Evolutionary conservation across 2,329 filamentous ascomycete genomes (phyloP), one percentile per base, ranked within the genome.

Genomic region (Fusarium vanettenii): DNA sequence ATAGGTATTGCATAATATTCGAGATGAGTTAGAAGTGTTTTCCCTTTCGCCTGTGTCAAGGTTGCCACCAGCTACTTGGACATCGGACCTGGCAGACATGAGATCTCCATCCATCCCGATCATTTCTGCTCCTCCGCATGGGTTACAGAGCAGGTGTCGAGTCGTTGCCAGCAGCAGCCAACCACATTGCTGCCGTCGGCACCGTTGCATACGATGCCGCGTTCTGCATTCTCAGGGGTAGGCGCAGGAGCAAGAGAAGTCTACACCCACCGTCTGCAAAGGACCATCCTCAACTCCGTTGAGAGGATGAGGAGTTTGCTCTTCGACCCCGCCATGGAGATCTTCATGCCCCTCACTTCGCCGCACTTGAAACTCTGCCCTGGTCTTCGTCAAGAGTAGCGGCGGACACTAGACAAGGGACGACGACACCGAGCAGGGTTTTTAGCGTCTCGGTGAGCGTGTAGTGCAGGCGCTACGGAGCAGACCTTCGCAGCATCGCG

Each of bases 341-440:
- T 55, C 29, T 6, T 6, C 45, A 6, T 18, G 25, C 18, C 56
- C 33, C 45, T 48, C 55, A 9, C 57, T 29, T 33, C 22, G n/a
- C 55, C 22, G n/a, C 37, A 45, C 16, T 25, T 59, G 50, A 64
- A 59, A 64, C 52, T n/a, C n/a, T 25, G 37, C 60, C 62, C 57
- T 66, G 50, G 37, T 33, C 16, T 29, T 31, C 10, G 11, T 59
- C 27, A 31, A 18, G 57, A 18, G 55, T 27, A 25, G 55, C 16
- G 27, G 35, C 52, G 31, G 27, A 14, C 57, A 29, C 57, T 43
- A 60, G 57, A 31, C 48, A 29, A 27, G 29, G 45, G 35, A 37
- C 13, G 31, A 2, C 8, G 16, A 22, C 6, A 22, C 14, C 48
- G 56, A 60, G 57, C 56, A n/a, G 55, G 48, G 48, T 31, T 10